Evolutionary conservation across 768 basidiomycete genomes (phyloP), one percentile per base, ranked within the genome.

Genomic region (Mycena haematopus): DNA sequence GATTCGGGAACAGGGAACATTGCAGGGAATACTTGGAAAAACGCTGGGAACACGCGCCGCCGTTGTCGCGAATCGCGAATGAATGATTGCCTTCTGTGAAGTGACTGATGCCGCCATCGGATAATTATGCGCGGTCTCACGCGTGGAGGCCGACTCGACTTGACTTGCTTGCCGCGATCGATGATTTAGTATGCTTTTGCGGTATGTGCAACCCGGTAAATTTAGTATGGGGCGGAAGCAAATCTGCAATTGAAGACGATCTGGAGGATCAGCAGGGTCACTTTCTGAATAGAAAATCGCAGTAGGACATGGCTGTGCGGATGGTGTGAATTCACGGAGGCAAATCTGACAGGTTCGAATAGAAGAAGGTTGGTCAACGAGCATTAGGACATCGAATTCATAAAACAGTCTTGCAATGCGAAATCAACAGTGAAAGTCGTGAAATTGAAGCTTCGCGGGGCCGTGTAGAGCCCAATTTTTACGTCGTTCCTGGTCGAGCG

Each of bases 1-100:
- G 27, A 31, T 25, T 10, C 17, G 40, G n/a, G 40, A 42, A n/a
- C 10, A 19, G 40, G 40, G 40, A 42, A 45, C 29, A 9, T 9
- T 42, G 21, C 21, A 45, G 44, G 29, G 2, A 15, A 13, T 5
- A 22, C 10, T n/a, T n/a, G n/a, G 5, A n/a, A 33, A 35, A 36
- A 59, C 40, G 58, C 47, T n/a, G 40, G 58, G 51, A 51, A 54
- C 52, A 60, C 59, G 52, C 21, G n/a, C n/a, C 50, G 42, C 36
- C 46, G 56, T 29, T n/a, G n/a, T n/a, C n/a, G n/a, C 29, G 29
- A 31, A 31, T 40, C 36, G 36, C 36, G n/a, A n/a, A n/a, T n/a
- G n/a, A 15, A 36, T 15, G 14, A 36, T 49, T 46, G 47, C 36
- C n/a, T 60, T 53, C 29, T 33, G 29, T 35, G 40, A n/a, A 33